phyloP scores from a whole-genome alignment of 805 yeast genomes.

The Blastobotrys muscicola region DNA sequence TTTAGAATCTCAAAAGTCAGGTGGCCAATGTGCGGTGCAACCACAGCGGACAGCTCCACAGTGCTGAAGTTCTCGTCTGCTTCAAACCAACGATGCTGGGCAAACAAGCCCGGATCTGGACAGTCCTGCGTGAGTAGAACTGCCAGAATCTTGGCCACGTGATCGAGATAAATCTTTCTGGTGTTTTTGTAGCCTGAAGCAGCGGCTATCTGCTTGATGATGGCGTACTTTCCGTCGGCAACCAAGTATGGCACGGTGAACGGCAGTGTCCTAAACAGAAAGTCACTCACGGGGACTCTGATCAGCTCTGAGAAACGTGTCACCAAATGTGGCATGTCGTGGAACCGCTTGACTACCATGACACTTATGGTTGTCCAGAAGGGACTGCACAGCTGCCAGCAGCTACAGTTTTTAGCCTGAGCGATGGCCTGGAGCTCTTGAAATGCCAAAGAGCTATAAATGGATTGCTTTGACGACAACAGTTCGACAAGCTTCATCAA shows the following conservation, averaged over 20 bases:
- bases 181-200: conserved; percentile 36
- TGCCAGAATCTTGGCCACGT: conserved; percentile 48
- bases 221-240: conserved; percentile 53
- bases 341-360: conserved; percentile 46
- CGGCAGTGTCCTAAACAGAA: conserved; percentile 58
- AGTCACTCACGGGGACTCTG: conserved; percentile 50
- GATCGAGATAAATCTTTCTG: conserved; percentile 38
- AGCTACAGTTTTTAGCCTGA: conserved; percentile 43
- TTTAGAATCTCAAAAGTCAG: conserved; percentile 31
- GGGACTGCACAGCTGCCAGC: conserved; percentile 75
- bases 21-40: conserved; percentile 19
- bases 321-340: conserved; percentile 43
- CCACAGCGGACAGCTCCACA: conserved; percentile 9
- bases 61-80: conserved; percentile 13
- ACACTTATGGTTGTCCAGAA: conserved; percentile 65
- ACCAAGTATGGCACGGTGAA: conserved; percentile 72
- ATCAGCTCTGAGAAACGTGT: conserved; percentile 54
- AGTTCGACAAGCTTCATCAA: conserved; percentile 56
- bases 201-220: conserved; percentile 51
- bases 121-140: conserved; percentile 44
- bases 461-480: conserved; percentile 55
- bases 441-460: conserved; percentile 59
- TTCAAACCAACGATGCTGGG: background rate
- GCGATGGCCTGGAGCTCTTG: conserved; percentile 56
- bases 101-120: conserved; percentile 33